Base-by-base conservation (phyloP, 768 basidiomycete genomes). In the Glaciozyma martinii region DNA sequence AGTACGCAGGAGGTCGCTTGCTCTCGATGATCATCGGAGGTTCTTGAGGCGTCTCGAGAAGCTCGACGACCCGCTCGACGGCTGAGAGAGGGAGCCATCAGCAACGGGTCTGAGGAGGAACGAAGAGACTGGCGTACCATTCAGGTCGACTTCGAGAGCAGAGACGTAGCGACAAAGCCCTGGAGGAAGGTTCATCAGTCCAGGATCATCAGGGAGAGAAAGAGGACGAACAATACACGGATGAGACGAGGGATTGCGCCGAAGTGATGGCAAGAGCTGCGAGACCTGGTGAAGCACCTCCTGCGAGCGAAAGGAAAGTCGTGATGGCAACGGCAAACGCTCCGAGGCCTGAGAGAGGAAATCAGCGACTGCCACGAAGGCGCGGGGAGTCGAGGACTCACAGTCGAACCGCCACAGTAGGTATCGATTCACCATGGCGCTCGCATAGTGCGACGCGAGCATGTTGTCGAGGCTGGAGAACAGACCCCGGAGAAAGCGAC, bases 401-500 rank as follows among this genome's bases (percentile, higher is more conserved):
- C 27, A 37, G 63, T 77, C 77, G 63, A 63, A 64, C 3, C 69
- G 56, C 42, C 44, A 67, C 12, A 64, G 56, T 3, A 71, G 55
- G 52, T 50, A 67, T 8, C 69, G 60, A 33, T 71, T 71, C 33
- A 60, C 33, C 42, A 66, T 46, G 25, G 54, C 59, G n/a, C 27
- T 60, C 13, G 85, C 85, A 71, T 88, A 86, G 70, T 88, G 77
- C 84, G 84, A 86, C 64, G 81, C 79, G 55, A 87, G 78, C 86
- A 86, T 87, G 23, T 80, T 82, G 56, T 81, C 83, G 12, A 86
- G 82, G 49, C 85, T 79, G 84, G 73, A 71, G 76, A 86, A 87
- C 60, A 82, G 81, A 71, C 86, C 85, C 72, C 86, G 85, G 72
- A 83, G 86, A 9, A 82, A 81, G 73, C 87, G 86, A 72, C 87